Conservation (phyloP, 192 early-diverging fungal species). For the Lobulomyces angularis region DNA sequence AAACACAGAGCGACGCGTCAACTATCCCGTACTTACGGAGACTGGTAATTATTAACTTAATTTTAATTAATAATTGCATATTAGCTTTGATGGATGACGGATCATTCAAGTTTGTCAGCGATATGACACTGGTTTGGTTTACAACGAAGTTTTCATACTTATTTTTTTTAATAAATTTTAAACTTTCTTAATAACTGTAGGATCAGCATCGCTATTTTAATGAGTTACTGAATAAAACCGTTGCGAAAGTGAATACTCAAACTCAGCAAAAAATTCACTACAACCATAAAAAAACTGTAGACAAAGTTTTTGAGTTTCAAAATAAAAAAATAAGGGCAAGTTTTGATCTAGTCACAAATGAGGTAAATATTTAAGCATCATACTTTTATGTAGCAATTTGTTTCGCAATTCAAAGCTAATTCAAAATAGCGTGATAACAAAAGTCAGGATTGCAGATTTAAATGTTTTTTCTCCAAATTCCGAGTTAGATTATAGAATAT, state of each 20-base stretch:
- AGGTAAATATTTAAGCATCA: too few species aligned
- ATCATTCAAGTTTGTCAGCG: too few species aligned
- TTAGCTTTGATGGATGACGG: too few species aligned
- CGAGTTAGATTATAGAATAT: constrained; percentile 74
- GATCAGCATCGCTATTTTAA: constrained; percentile 82
- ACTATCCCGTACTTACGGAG: too few species aligned
- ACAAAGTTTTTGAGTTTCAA: constrained; percentile 32
- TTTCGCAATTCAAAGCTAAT: background rate
- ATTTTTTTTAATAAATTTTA: background rate
- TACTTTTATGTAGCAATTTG: background rate
- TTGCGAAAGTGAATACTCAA: too few species aligned
- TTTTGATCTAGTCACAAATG: background rate
- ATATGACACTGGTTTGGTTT: too few species aligned
- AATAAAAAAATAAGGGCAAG: background rate
- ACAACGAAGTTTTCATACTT: constrained; percentile 31
- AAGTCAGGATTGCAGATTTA: constrained; percentile 69
- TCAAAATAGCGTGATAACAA: constrained; percentile 51
- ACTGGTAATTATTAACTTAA: too few species aligned
- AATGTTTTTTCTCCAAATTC: constrained; percentile 73
- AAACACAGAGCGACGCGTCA: too few species aligned
- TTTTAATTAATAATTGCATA: too few species aligned
- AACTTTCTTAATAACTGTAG: constrained; percentile 4
- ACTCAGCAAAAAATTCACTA: constrained; percentile 48
- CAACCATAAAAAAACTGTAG: constrained; percentile 60
- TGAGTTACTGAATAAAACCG: constrained; percentile 58